Conservation (phyloP, 257 asterid species). For the Henckelia pumila region DNA sequence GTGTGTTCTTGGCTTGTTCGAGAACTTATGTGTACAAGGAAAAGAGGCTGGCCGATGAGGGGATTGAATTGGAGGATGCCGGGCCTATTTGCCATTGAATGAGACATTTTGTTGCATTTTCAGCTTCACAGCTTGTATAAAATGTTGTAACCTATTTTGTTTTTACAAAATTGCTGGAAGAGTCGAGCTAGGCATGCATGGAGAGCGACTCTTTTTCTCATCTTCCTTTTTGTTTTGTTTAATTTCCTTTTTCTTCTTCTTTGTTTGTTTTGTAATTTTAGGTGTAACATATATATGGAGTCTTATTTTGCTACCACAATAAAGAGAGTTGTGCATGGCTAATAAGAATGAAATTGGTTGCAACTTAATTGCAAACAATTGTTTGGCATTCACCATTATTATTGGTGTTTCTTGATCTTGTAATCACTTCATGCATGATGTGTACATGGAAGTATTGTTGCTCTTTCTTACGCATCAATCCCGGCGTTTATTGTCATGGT, state of each 20-base stretch:
- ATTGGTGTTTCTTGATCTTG: no score
- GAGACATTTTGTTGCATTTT: not conserved
- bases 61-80: conserved; percentile 60
- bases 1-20: conserved; percentile 42
- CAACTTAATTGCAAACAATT: no score
- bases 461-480: no score
- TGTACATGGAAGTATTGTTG: no score
- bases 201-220: not conserved
- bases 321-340: not conserved
- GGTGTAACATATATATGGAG: not conserved
- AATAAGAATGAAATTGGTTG: no score
- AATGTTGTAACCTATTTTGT: not conserved
- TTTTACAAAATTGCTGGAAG: not conserved
- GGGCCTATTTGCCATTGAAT: conserved; percentile 41
- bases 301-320: not conserved
- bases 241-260: not conserved
- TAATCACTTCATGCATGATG: no score
- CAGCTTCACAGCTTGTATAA: not conserved
- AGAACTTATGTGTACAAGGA: conserved; percentile 82
- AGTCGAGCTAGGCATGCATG: not conserved
- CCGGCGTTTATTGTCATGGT: no score
- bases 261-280: no score
- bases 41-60: conserved; percentile 62
- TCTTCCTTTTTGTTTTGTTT: not conserved
- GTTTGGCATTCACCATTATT: no score